phyloP scores from a whole-genome alignment of 768 basidiomycete species.

The Tulasnella sp. region DNA sequence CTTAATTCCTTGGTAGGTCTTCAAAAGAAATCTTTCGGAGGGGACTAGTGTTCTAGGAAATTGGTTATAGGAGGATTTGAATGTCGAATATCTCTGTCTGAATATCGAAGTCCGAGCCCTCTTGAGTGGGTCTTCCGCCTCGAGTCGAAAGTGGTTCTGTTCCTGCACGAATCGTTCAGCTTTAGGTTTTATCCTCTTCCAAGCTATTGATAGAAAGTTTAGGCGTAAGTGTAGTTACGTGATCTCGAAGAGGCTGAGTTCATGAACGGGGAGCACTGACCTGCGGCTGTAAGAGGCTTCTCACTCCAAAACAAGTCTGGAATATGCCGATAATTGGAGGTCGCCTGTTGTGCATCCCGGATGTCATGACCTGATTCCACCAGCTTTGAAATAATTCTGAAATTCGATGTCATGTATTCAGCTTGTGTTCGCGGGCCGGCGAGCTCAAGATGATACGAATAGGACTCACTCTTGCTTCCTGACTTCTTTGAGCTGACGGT shows the following conservation, averaged over 20 bases:
- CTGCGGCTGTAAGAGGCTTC: neutral
- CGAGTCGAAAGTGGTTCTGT: neutral
- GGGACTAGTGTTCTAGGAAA: neutral
- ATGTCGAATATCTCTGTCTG: neutral
- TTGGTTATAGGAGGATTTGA: neutral
- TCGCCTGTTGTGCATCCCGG: neutral
- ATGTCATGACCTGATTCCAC: neutral
- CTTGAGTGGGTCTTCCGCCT: neutral
- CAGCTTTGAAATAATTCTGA: neutral
- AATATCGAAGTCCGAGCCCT: neutral
- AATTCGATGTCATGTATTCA: neutral
- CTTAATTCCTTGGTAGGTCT: neutral
- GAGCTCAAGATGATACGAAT: neutral
- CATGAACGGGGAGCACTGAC: neutral
- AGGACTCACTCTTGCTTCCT: neutral
- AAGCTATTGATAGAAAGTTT: neutral
- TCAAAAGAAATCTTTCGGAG: neutral
- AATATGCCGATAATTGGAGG: neutral
- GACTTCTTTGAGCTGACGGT: neutral
- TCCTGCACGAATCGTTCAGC: neutral
- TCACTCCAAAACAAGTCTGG: neutral
- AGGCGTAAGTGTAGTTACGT: too few species aligned
- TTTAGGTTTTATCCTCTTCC: neutral
- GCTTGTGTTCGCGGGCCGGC: neutral
- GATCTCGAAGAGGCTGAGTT: too few species aligned